Percentiles rank a stretch among this genome's conserved stretches.
phyloP scores from a whole-genome alignment of 2,329 filamentous ascomycete species.

The Aspergillus costaricaensis region DNA sequence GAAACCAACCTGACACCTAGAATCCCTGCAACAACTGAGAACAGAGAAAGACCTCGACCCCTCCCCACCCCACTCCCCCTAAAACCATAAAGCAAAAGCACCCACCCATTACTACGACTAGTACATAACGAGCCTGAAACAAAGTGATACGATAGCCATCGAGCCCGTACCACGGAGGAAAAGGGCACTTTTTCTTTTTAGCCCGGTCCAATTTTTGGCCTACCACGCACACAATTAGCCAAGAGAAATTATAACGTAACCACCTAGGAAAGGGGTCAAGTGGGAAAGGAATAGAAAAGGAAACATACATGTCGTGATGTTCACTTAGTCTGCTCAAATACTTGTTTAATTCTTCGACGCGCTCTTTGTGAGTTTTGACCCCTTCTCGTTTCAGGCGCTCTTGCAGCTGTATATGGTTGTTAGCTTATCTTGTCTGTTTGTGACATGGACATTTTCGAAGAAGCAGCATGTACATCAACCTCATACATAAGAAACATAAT shows the following conservation, averaged over 20 bases:
- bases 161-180: neutral
- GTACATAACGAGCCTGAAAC: neutral
- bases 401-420: constrained; percentile 63
- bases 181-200: constrained; percentile 22
- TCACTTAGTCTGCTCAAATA: constrained; percentile 91
- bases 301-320: constrained; percentile 85
- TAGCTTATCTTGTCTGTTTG: neutral
- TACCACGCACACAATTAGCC: constrained; percentile 15
- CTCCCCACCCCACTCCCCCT: neutral
- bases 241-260: neutral
- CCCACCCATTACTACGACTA: neutral
- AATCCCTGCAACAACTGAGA: neutral
- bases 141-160: neutral
- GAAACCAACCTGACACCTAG: neutral
- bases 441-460: neutral
- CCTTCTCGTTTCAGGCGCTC: constrained; percentile 81
- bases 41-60: neutral
- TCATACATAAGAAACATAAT: neutral
- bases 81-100: neutral
- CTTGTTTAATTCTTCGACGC: constrained; percentile 91
- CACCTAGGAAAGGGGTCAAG: neutral
- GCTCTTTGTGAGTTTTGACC: constrained; percentile 94
- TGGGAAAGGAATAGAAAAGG: neutral
- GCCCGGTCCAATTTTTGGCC: constrained; percentile 46
- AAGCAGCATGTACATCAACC: no score